Percentiles rank a stretch among this genome's conserved stretches.
Conservation (phyloP, 176 grass and related monocot species). For the Thalia dealbata region DNA sequence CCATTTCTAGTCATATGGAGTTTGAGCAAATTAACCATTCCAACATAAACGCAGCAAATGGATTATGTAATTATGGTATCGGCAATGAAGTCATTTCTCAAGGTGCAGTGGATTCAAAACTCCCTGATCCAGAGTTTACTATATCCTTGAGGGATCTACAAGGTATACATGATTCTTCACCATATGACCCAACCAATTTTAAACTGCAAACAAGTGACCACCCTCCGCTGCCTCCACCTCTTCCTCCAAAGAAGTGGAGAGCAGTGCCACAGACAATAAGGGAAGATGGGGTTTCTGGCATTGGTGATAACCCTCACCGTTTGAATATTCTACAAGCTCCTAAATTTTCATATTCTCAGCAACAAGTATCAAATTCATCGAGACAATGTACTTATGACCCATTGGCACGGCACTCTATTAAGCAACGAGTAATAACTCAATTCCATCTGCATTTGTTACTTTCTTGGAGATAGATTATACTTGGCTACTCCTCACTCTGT, state of each 20-base stretch:
- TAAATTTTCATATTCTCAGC: slow-evolving; percentile 14
- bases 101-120: slow-evolving; percentile 30
- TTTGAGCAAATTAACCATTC: slow-evolving; percentile 57
- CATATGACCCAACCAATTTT: slow-evolving; percentile 18
- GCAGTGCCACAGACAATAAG: slow-evolving; percentile 34
- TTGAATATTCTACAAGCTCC: slow-evolving; percentile 24
- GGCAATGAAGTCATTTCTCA: slow-evolving; percentile 23
- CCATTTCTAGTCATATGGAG: slow-evolving; percentile 41
- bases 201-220: slow-evolving; percentile 27
- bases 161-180: slow-evolving; percentile 19
- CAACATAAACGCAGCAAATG: slow-evolving; percentile 30
- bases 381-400: slow-evolving; percentile 9
- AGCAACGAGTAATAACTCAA: slow-evolving; percentile 26
- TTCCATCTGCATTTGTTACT: not conserved
- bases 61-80: slow-evolving; percentile 26
- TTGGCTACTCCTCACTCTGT: slow-evolving; percentile 20
- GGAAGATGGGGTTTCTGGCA: slow-evolving; percentile 26
- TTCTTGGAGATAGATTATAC: not conserved
- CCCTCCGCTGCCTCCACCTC: slow-evolving; percentile 71
- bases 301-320: slow-evolving; percentile 14
- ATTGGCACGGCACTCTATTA: slow-evolving; percentile 20
- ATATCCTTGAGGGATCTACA: slow-evolving; percentile 29
- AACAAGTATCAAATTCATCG: slow-evolving; percentile 23
- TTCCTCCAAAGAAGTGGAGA: slow-evolving; percentile 93
- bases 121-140: slow-evolving; percentile 45